These are phyloP conservation scores for Alectoria sarmentosa DNA, from an alignment of 495 filamentous ascomycete genomes.

Conservation along the genomic window DNA sequence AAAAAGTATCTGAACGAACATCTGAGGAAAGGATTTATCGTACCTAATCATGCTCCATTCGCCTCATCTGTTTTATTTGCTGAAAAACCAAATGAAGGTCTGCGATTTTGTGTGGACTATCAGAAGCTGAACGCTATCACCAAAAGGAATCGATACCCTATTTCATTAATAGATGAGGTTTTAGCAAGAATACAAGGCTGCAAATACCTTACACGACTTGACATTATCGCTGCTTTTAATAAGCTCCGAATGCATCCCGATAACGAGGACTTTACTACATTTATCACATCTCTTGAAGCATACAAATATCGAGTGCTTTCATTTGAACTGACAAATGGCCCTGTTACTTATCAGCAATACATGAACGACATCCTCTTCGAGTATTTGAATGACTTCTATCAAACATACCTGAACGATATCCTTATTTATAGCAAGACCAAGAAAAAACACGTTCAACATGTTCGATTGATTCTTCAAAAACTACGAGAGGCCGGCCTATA, in stretches of 20 bases:
- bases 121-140: slow-evolving; percentile 37
- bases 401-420: slow-evolving; percentile 14
- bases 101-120: slow-evolving; percentile 33
- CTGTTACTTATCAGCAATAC: slow-evolving; percentile 27
- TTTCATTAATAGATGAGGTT: slow-evolving; percentile 38
- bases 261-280: slow-evolving; percentile 34
- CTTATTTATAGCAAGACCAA: slow-evolving; percentile 21
- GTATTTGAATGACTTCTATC: not conserved
- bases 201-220: slow-evolving; percentile 36
- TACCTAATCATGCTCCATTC: not conserved
- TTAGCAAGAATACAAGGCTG: slow-evolving; percentile 27
- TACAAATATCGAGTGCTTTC: slow-evolving; percentile 30
- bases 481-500: slow-evolving; percentile 19
- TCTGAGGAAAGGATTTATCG: not conserved
- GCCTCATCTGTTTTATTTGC: not conserved
- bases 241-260: slow-evolving; percentile 23
- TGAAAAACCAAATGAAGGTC: not conserved
- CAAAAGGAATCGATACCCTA: slow-evolving; percentile 36
- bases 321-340: slow-evolving; percentile 27
- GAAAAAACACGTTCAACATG: slow-evolving; percentile 17
- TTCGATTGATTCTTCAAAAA: slow-evolving; percentile 14
- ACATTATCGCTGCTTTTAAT: slow-evolving; percentile 27
- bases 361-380: slow-evolving; percentile 28
- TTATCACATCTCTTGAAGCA: slow-evolving; percentile 28
- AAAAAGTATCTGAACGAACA: not conserved